Evolutionary conservation across 2,329 filamentous ascomycete genomes (phyloP).

Genomic region (Ascocoryne sarcoides): DNA sequence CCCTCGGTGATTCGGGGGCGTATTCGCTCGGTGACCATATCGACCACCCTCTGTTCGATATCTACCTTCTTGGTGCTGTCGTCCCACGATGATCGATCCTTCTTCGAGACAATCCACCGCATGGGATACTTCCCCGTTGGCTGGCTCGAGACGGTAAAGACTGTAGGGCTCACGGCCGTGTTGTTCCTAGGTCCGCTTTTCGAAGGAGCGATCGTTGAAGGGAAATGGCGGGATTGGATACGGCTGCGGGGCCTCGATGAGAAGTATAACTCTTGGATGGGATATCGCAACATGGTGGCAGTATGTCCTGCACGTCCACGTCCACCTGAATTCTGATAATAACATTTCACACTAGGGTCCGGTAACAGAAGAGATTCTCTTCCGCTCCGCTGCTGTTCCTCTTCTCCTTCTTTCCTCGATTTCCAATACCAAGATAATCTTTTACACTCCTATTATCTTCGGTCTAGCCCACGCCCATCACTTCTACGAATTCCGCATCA

Average conservation of each 20-base stretch:
- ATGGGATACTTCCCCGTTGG: constrained; percentile 78
- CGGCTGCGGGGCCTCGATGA: constrained; percentile 45
- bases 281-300: constrained; percentile 79
- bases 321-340: no score
- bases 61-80: constrained; percentile 60
- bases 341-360: constrained; percentile 49
- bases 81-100: constrained; percentile 40
- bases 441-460: constrained; percentile 80
- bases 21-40: constrained; percentile 69
- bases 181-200: constrained; percentile 82
- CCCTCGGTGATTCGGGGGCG: constrained; percentile 83
- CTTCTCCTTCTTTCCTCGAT: constrained; percentile 65
- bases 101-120: constrained; percentile 51
- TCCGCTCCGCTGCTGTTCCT: constrained; percentile 78
- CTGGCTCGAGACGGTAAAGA: constrained; percentile 51
- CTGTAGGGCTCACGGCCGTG: constrained; percentile 62
- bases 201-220: constrained; percentile 66
- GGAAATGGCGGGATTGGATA: constrained; percentile 58
- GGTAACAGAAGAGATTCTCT: constrained; percentile 86
- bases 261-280: constrained; percentile 63
- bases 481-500: constrained; percentile 86
- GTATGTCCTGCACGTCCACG: no score
- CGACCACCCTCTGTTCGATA: constrained; percentile 59
- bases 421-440: constrained; percentile 50
- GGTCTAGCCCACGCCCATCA: constrained; percentile 92